phyloP scores from a whole-genome alignment of 169 alveolate genomes.

The Hepatocystis sp. region DNA sequence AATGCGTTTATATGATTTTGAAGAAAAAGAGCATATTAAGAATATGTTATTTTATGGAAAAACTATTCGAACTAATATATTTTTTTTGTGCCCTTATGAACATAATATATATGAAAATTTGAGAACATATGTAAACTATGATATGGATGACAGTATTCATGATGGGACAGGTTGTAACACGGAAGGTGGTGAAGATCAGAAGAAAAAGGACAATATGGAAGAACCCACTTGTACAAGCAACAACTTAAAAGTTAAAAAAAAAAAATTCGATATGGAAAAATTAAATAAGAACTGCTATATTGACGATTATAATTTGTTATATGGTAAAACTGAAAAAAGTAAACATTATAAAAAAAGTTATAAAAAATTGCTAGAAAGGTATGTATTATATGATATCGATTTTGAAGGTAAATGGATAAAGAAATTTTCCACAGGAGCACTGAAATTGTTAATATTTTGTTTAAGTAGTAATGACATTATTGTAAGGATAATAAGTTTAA shows the following conservation, averaged over 20 bases:
- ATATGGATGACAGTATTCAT: background rate
- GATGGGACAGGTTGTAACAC: background rate
- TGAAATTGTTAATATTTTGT: constrained; percentile 58
- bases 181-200: background rate
- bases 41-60: constrained; percentile 74
- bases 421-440: constrained; percentile 42
- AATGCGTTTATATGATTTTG: constrained; percentile 8
- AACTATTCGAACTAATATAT: constrained; percentile 63
- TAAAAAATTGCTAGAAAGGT: constrained; percentile 32
- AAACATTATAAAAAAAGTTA: constrained; percentile 63
- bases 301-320: constrained; percentile 24
- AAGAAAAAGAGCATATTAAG: constrained; percentile 32
- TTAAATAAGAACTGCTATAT: constrained; percentile 33
- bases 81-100: constrained; percentile 57
- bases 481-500: constrained; percentile 64
- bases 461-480: constrained; percentile 73
- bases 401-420: constrained; percentile 72
- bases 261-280: background rate
- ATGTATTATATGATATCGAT: constrained; percentile 56
- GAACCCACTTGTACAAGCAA: background rate
- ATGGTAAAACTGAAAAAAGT: constrained; percentile 35
- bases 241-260: background rate
- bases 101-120: constrained; percentile 42
- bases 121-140: constrained; percentile 30
- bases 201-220: background rate